Evolutionary conservation across 345 rosid genomes (phyloP).

Genomic region (Rhodomyrtus tomentosa): DNA sequence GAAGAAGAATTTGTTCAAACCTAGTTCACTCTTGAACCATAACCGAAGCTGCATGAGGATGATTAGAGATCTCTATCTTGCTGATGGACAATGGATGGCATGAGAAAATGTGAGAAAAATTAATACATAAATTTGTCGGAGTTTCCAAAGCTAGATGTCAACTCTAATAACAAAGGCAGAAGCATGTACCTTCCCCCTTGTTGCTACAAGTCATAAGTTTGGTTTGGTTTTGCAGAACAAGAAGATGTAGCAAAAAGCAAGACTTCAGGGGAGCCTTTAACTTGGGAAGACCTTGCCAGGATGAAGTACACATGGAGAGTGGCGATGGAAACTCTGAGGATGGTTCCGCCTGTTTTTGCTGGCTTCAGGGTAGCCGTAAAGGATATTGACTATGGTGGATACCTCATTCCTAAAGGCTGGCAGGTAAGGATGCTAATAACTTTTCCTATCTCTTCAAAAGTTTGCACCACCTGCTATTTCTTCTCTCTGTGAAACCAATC

Average conservation of each 20-base stretch:
- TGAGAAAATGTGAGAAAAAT: background rate
- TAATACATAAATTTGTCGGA: background rate
- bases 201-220: background rate
- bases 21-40: background rate
- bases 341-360: conserved; percentile 34
- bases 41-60: background rate
- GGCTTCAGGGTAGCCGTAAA: conserved; percentile 33
- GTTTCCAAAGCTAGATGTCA: background rate
- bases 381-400: conserved; percentile 26
- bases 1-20: background rate
- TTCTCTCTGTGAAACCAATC: background rate
- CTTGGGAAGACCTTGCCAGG: conserved; percentile 22
- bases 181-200: no score
- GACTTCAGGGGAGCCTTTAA: conserved; percentile 2
- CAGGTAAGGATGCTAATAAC: conserved; percentile 6
- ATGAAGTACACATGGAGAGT: conserved; percentile 32
- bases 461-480: background rate
- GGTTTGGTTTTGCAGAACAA: conserved; percentile 25
- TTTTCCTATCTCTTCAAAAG: background rate
- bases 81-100: background rate
- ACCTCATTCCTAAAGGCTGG: conserved; percentile 45
- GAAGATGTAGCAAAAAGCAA: conserved; percentile 7
- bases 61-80: background rate
- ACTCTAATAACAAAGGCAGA: no score
- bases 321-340: conserved; percentile 29